These are phyloP conservation scores for Ampelocalamus luodianensis DNA, from an alignment of 176 grass and related monocot genomes.

Conservation along the genomic window DNA sequence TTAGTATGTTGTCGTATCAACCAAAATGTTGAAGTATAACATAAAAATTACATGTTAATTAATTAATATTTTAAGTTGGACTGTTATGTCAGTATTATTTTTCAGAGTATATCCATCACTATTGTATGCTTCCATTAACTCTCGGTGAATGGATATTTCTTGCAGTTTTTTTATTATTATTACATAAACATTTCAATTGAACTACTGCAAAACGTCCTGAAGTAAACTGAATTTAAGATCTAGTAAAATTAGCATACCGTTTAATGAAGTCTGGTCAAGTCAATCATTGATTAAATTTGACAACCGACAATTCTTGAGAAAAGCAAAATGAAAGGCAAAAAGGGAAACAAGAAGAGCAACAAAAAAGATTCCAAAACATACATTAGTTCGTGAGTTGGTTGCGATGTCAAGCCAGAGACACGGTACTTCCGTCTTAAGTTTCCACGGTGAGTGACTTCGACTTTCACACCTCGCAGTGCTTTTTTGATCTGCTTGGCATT, in stretches of 20 bases:
- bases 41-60: neutral
- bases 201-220: neutral
- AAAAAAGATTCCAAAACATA: constrained; percentile 35
- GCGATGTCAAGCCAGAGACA: constrained; percentile 60
- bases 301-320: neutral
- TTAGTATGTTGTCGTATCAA: neutral
- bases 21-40: neutral
- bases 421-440: constrained; percentile 72
- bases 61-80: neutral
- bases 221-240: neutral
- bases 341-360: neutral
- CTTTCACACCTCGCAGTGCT: constrained; percentile 67
- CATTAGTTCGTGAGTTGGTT: constrained; percentile 72
- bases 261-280: neutral
- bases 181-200: neutral
- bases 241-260: neutral
- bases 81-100: neutral
- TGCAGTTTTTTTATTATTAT: neutral
- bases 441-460: constrained; percentile 82
- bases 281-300: neutral
- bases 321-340: constrained; percentile 1
- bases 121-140: neutral
- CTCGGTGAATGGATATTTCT: neutral
- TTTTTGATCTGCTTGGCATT: constrained; percentile 65
- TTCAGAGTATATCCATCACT: neutral